Conservation (phyloP, 495 filamentous ascomycete species). For the Penicillium odoratum region DNA sequence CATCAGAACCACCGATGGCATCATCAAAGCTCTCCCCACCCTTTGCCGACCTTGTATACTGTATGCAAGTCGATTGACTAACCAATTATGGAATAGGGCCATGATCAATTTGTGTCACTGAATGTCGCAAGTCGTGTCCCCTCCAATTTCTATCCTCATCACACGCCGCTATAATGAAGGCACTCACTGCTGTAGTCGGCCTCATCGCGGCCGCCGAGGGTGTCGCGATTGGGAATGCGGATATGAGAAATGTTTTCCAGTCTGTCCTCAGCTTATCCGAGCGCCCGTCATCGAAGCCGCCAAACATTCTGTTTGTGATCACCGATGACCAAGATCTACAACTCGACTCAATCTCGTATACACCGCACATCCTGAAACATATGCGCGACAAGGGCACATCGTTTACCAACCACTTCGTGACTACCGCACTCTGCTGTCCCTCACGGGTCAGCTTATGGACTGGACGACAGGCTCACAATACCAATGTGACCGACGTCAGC, state of each 20-base stretch:
- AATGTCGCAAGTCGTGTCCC: not conserved
- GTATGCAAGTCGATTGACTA: too few relatives aligned
- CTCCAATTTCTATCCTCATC: not conserved
- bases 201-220: conserved; percentile 15
- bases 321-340: conserved; percentile 68
- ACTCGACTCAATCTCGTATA: conserved; percentile 58
- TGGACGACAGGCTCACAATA: conserved; percentile 69
- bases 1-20: conserved; percentile 22
- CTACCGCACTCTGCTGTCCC: conserved; percentile 65
- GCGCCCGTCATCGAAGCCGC: conserved; percentile 20
- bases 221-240: conserved; percentile 1
- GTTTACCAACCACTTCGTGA: conserved; percentile 60
- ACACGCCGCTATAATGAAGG: conserved; percentile 23
- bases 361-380: conserved; percentile 53
- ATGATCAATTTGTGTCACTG: not conserved
- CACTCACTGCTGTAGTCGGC: conserved; percentile 12
- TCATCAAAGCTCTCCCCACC: conserved; percentile 17
- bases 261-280: conserved; percentile 13
- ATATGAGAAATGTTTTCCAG: conserved; percentile 17
- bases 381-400: conserved; percentile 54
- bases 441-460: conserved; percentile 64
- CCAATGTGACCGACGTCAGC: conserved; percentile 69
- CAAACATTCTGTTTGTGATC: conserved; percentile 65
- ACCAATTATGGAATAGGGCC: not conserved
- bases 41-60: not conserved